Evolutionary conservation across 2,329 filamentous ascomycete species (phyloP), one percentile per base, ranked within the genome.

Genomic region (Aureobasidium sp.): DNA sequence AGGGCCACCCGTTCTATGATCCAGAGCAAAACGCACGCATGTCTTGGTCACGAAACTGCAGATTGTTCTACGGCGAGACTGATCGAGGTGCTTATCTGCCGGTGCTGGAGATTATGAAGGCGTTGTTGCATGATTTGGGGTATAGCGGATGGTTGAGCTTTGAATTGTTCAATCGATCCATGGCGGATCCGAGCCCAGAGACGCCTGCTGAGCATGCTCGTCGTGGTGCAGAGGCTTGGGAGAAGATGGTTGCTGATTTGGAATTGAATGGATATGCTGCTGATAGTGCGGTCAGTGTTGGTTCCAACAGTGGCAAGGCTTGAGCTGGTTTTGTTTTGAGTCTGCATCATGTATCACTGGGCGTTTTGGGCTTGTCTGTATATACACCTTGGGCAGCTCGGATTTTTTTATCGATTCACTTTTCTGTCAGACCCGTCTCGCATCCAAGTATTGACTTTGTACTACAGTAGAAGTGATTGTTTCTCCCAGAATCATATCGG

Each of bases 31-130:
- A 74, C n/a, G 62, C 77, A 2, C 69, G 81, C 3, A 89, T 90
- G 86, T 86, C 77, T 61, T 90, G 86, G 86, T 85, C 79, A 29
- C 71, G 86, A 14, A 88, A 88, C 63, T 85, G 83, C 57, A 73
- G 86, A n/a, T 65, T 85, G 3, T 88, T 85, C 61, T 79, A 84
- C 55, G 81, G 85, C 59, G 69, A 83, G 62, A 66, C 74, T 63
- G 84, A 49, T 6, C 45, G 45, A 5, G 34, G 84, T 0, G 86
- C 78, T 0, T 89, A 88, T 62, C 70, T 90, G 1, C 86, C 86
- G 0, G 74, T 85, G 5, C 70, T 74, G 52, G 74, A 82, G 30
- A 77, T 90, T 16, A 72, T 81, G 0, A 68, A 75, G 34, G 77
- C 81, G 0, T 77, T 89, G 41, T 73, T 88, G 49, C 74, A 81